Conservation (phyloP, 805 yeast genomes). For the Ogataea methanolica region DNA sequence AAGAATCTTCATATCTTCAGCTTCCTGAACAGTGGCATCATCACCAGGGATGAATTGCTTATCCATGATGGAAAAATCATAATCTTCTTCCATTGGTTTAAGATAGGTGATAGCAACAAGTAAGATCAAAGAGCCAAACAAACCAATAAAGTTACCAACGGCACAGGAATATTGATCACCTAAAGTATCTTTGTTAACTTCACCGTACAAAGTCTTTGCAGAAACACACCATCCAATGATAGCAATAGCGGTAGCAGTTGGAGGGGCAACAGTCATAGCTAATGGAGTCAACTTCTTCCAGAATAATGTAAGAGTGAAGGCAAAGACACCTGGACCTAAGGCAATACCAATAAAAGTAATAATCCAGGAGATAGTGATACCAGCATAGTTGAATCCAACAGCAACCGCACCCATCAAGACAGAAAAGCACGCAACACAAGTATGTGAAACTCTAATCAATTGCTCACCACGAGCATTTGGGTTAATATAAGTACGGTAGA, state of each 20-base stretch:
- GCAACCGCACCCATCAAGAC: constrained; percentile 36
- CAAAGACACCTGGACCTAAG: constrained; percentile 47
- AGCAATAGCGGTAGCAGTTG: constrained; percentile 48
- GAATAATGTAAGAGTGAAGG: constrained; percentile 40
- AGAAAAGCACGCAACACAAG: constrained; percentile 37
- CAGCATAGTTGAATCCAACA: constrained; percentile 36
- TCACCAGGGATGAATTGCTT: constrained; percentile 28
- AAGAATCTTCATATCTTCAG: constrained; percentile 20
- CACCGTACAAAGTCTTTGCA: constrained; percentile 40
- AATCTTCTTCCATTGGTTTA: constrained; percentile 23
- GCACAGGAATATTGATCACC: constrained; percentile 40
- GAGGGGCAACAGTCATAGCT: constrained; percentile 36
- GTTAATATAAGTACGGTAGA: constrained; percentile 35
- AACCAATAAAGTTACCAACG: constrained; percentile 41
- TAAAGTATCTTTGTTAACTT: constrained; percentile 38
- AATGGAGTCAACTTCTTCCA: constrained; percentile 35
- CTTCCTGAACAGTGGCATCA: constrained; percentile 31
- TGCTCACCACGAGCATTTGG: constrained; percentile 36
- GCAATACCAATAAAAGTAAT: constrained; percentile 44
- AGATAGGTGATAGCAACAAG: constrained; percentile 25
- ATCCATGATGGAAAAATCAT: constrained; percentile 25
- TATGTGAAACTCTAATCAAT: constrained; percentile 33
- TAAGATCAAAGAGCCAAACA: constrained; percentile 29
- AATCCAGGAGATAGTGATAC: constrained; percentile 38
- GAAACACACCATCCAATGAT: constrained; percentile 43